Evolutionary conservation across 495 filamentous ascomycete species (phyloP).

Genomic region (Friedmanniomyces endolithicus): DNA sequence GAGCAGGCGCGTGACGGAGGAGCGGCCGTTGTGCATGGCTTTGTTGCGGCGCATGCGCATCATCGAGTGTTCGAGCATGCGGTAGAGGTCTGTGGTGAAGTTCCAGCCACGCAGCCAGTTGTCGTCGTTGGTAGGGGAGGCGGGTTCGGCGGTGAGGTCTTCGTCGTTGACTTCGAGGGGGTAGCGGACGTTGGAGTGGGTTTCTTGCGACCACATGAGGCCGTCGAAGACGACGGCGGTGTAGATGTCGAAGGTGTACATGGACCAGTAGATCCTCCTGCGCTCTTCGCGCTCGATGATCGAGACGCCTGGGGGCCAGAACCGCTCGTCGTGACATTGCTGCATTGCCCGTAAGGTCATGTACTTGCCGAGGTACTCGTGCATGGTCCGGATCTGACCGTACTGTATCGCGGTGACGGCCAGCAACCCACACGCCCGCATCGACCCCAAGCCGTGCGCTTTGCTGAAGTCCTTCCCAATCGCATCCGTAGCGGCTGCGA

Average conservation of each 20-base stretch:
- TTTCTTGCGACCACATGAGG: conserved; percentile 36
- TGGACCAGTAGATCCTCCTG: conserved; percentile 43
- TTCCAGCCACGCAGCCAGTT: conserved; percentile 43
- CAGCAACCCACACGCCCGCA: conserved; percentile 37
- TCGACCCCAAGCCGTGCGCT: conserved; percentile 33
- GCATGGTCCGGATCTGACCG: conserved; percentile 36
- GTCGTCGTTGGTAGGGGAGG: neutral
- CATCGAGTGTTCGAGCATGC: conserved; percentile 37
- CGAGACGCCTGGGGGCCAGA: conserved; percentile 36
- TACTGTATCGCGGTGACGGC: conserved; percentile 39
- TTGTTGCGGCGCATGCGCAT: neutral
- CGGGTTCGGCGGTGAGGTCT: conserved; percentile 28
- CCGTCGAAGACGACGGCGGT: conserved; percentile 38
- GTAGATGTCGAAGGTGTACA: conserved; percentile 41
- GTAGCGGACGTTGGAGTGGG: conserved; percentile 34
- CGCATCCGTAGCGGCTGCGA: conserved; percentile 33
- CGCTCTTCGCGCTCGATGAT: conserved; percentile 37
- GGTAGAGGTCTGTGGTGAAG: conserved; percentile 41
- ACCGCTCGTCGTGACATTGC: conserved; percentile 37
- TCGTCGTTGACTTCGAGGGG: conserved; percentile 38
- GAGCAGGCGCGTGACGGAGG: conserved; percentile 13
- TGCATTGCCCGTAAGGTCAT: conserved; percentile 36
- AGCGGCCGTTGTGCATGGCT: conserved; percentile 19
- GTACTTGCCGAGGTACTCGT: conserved; percentile 38
- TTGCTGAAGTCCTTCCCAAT: conserved; percentile 32